Evolutionary conservation across 805 yeast species (phyloP), one percentile per base, ranked within the genome.

Genomic region (Monosporozyma servazzii): DNA sequence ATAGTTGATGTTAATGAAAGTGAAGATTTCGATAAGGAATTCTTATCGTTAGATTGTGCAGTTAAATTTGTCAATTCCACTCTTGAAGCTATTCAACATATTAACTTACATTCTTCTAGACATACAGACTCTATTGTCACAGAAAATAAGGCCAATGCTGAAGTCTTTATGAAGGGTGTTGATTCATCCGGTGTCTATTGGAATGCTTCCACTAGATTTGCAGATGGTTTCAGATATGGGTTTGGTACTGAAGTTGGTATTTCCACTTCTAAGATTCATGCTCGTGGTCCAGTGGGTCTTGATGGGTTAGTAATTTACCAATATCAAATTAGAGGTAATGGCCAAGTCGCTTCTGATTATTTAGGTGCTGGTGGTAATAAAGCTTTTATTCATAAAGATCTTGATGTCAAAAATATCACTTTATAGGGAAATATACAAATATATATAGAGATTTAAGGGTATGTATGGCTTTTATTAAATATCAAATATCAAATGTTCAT

Each of bases 161-260:
- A 88, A 30, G 69, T 68, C 51, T 93, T 93, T 71, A 68, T 91
- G 63, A 81, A 81, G 64, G 93, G 90, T 21, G 78, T 93, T 45
- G 99, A 93, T 67, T 87, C 97, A 2, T 85, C 98, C 1, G 97
- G 97, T 52, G 96, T 93, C 11, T 93, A 88, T 73, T 91, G 98
- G 98, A 93, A 93, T 65, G 91, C 95, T 48, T 86, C 96, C 20
- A 88, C 98, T 8, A 76, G 99, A 64, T 93, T 93, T 71, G 98
- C 99, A 6, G 99, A 93, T 69, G 99, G 99, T 3, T 93, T 88
- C 76, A 79, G 99, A 66, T 93, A 91, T 64, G 99, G 99, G 0
- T 93, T 95, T 66, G 99, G 99, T 49, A 85, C 99, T 5, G 99
- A 93, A 69, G 99, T 93, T 17, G 99, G 99, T 36, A 91, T 93